Evolutionary conservation across 768 basidiomycete genomes (phyloP), one percentile per base, ranked within the genome.

Genomic region (Infundibulicybe gibba): DNA sequence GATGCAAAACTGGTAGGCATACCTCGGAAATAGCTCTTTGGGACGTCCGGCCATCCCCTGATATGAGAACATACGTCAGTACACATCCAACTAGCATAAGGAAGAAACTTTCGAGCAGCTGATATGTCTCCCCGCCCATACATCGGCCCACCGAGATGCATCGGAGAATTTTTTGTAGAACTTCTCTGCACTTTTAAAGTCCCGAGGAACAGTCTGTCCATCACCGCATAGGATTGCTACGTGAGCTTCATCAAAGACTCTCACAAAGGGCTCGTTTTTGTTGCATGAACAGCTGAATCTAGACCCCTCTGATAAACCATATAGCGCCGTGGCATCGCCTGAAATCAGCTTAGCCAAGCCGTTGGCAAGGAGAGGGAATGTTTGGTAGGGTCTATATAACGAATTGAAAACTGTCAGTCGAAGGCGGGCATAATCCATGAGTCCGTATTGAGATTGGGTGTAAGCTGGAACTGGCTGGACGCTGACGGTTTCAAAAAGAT

Each of bases 361-460:
- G 6, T 61, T 47, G 1, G 73, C 72, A 31, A 75, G 61, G 0
- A 43, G 6, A 0, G 60, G 25, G 25, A 70, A 77, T 3, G 21
- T 5, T 2, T 53, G 54, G 40, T 63, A 73, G 6, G 73, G 74
- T 0, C 46, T 41, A 42, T 70, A 73, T 0, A 77, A 59, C 2
- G 65, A 16, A 1, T 13, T 3, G 48, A 75, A 74, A 4, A 74
- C 51, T 0, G 52, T 39, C 1, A 12, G 1, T 6, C 68, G 63
- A 14, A 74, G 45, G 15, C 53, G 41, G 17, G 47, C 47, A 30
- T 69, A 70, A 52, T 74, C 70, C 0, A 75, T 45, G 14, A 74
- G 33, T 4, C 70, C 71, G 48, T 71, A 74, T 0, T 52, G 54
- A 0, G 53, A 54, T 1, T 43, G 51, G 0, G 62, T 60, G 32